Evolutionary conservation across 805 yeast genomes (phyloP).

Genomic region (Hanseniaspora pseudoguilliermondii): DNA sequence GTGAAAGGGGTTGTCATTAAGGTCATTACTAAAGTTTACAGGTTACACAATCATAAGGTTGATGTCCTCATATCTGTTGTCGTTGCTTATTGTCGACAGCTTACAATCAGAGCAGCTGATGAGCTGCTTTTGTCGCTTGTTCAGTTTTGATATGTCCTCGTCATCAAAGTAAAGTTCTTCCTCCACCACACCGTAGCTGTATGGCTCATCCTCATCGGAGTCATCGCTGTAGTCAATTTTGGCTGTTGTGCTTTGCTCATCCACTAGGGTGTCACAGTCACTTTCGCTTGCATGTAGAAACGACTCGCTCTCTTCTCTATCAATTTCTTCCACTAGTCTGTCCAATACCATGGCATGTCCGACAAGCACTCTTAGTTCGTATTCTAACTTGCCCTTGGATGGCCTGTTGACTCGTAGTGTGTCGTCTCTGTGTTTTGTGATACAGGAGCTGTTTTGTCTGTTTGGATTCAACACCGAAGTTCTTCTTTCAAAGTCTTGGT

Average conservation of each 20-base stretch:
- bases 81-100: no score
- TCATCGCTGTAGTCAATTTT: not conserved
- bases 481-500: not conserved
- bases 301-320: not conserved
- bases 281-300: slow-evolving; percentile 4
- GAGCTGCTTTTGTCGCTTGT: no score
- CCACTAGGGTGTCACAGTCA: not conserved
- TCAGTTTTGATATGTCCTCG: slow-evolving; percentile 10
- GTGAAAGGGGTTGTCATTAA: no score
- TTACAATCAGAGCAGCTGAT: no score
- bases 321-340: slow-evolving; percentile 19
- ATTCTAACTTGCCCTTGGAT: slow-evolving; percentile 14
- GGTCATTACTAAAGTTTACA: no score
- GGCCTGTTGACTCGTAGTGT: not conserved
- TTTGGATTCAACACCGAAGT: slow-evolving; percentile 3
- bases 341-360: slow-evolving; percentile 28
- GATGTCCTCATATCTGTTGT: no score
- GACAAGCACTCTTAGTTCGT: slow-evolving; percentile 22
- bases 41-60: no score
- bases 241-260: not conserved
- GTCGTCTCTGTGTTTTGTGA: not conserved
- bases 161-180: not conserved
- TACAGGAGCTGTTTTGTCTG: not conserved
- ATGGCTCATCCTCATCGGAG: not conserved
- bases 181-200: no score